phyloP scores from a whole-genome alignment of 768 basidiomycete species.

The Psilocybe tampanensis region DNA sequence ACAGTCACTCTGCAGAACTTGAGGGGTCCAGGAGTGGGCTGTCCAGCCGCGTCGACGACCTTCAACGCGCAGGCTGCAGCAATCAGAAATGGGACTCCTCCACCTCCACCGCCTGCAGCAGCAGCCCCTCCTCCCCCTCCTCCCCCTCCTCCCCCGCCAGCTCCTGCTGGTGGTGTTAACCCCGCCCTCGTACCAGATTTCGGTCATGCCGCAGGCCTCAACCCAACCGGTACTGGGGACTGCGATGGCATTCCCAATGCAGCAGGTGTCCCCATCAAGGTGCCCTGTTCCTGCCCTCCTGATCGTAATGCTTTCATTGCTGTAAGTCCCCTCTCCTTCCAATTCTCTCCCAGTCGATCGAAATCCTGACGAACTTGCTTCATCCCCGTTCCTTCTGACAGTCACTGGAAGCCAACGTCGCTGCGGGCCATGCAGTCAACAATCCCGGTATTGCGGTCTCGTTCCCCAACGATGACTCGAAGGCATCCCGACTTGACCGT shows the following conservation, averaged over 20 bases:
- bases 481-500: slow-evolving; percentile 54
- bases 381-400: slow-evolving; percentile 12
- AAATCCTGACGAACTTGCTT: not conserved
- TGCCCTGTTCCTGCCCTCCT: slow-evolving; percentile 53
- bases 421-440: slow-evolving; percentile 63
- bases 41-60: slow-evolving; percentile 67
- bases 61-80: slow-evolving; percentile 46
- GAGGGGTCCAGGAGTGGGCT: slow-evolving; percentile 66
- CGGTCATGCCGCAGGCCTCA: slow-evolving; percentile 54
- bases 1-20: slow-evolving; percentile 76
- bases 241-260: slow-evolving; percentile 65
- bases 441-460: slow-evolving; percentile 55
- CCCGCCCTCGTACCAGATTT: slow-evolving; percentile 60
- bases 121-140: slow-evolving; percentile 17
- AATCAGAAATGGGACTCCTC: slow-evolving; percentile 31
- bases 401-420: slow-evolving; percentile 57
- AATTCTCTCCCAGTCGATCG: not conserved
- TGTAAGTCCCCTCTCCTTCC: slow-evolving; percentile 1
- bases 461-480: slow-evolving; percentile 66
- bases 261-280: slow-evolving; percentile 54
- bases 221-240: slow-evolving; percentile 72
- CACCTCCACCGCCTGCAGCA: slow-evolving; percentile 31
- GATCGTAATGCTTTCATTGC: slow-evolving; percentile 17
- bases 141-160: slow-evolving; percentile 19
- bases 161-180: slow-evolving; percentile 44